phyloP scores from a whole-genome alignment of 495 filamentous ascomycete species.

The Staphylotrichum tortipilum region DNA sequence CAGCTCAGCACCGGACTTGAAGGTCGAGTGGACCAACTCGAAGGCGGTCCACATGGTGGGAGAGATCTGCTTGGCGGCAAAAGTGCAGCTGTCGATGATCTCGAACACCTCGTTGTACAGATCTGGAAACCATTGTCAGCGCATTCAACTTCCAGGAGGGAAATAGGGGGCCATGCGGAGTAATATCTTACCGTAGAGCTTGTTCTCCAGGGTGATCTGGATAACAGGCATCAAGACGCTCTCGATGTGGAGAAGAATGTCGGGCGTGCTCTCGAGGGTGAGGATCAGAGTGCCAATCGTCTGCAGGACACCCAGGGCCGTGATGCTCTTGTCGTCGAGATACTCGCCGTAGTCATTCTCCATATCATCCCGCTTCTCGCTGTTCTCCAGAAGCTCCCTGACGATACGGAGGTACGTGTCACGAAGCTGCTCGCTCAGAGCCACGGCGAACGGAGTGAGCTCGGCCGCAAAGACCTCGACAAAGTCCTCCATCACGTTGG shows the following conservation, averaged over 20 bases:
- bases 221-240: slow-evolving; percentile 96
- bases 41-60: slow-evolving; percentile 98
- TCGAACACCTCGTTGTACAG: slow-evolving; percentile 97
- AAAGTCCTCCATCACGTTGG: slow-evolving; percentile 99
- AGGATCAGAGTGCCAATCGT: slow-evolving; percentile 97
- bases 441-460: slow-evolving; percentile 95
- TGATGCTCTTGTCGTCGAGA: slow-evolving; percentile 96
- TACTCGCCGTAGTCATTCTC: slow-evolving; percentile 80
- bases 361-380: slow-evolving; percentile 59
- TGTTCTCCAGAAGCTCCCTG: slow-evolving; percentile 79
- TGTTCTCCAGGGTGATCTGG: slow-evolving; percentile 90
- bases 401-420: slow-evolving; percentile 96
- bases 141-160: too few relatives aligned
- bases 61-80: slow-evolving; percentile 89
- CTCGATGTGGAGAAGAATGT: slow-evolving; percentile 87
- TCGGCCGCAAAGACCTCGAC: slow-evolving; percentile 96
- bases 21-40: slow-evolving; percentile 89
- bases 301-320: slow-evolving; percentile 89
- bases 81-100: slow-evolving; percentile 99
- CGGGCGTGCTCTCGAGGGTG: slow-evolving; percentile 91
- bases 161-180: too few relatives aligned
- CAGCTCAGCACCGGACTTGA: slow-evolving; percentile 92
- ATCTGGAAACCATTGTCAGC: slow-evolving; percentile 38
- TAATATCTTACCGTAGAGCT: slow-evolving; percentile 67
- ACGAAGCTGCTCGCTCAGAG: slow-evolving; percentile 88